These are phyloP conservation scores for Ustilaginoidea virens DNA, from an alignment of 2,329 filamentous ascomycete genomes.

Conservation along the genomic window DNA sequence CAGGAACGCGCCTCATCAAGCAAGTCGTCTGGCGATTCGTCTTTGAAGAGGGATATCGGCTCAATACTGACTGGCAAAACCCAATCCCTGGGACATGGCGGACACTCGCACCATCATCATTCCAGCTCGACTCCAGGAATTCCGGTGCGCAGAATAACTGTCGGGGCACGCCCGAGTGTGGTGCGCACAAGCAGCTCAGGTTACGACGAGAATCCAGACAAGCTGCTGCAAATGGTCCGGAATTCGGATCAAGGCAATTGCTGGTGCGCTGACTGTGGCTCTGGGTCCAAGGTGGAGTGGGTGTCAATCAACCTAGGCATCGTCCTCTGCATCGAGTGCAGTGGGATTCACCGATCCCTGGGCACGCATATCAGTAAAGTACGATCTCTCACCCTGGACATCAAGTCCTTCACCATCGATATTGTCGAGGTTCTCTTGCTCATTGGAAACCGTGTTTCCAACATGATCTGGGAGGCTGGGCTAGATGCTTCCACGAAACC, in stretches of 20 bases:
- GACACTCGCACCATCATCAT: slow-evolving; percentile 33
- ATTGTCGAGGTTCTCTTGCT: slow-evolving; percentile 87
- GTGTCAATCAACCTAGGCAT: slow-evolving; percentile 97
- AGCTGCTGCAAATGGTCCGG: slow-evolving; percentile 71
- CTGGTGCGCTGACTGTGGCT: slow-evolving; percentile 89
- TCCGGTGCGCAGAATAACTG: slow-evolving; percentile 75
- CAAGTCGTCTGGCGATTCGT: slow-evolving; percentile 28
- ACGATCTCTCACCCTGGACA: slow-evolving; percentile 85
- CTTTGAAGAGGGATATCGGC: slow-evolving; percentile 71
- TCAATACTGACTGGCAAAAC: slow-evolving; percentile 89
- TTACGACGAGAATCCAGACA: slow-evolving; percentile 72
- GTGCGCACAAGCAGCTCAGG: slow-evolving; percentile 52
- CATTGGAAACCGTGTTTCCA: slow-evolving; percentile 86
- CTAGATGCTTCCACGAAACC: slow-evolving; percentile 65
- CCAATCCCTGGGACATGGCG: slow-evolving; percentile 45
- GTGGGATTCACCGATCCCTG: slow-evolving; percentile 87
- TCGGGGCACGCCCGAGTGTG: slow-evolving; percentile 70
- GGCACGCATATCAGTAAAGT: slow-evolving; percentile 98
- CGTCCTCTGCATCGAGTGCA: slow-evolving; percentile 93
- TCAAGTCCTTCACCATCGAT: slow-evolving; percentile 90
- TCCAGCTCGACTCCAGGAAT: slow-evolving; percentile 31
- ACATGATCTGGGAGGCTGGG: slow-evolving; percentile 89
- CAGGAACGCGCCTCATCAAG: slow-evolving; percentile 33
- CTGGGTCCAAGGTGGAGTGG: slow-evolving; percentile 89
- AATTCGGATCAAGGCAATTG: slow-evolving; percentile 86